These are phyloP conservation scores for Tranzscheliella williamsii DNA, from an alignment of 1,284 basidiomycete species.

Conservation along the genomic window DNA sequence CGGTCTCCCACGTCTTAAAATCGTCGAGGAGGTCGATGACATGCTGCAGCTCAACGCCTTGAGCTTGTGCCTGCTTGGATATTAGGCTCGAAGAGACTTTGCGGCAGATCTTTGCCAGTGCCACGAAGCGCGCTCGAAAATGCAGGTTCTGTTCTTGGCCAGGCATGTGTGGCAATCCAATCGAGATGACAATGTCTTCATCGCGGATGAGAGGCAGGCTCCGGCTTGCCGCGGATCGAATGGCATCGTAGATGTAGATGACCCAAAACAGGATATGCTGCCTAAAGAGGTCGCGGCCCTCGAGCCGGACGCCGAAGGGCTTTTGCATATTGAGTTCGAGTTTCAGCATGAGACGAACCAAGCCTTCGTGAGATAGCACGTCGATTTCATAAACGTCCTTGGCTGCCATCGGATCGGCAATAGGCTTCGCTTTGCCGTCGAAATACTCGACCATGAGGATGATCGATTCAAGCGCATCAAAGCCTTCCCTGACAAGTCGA, in stretches of 20 bases:
- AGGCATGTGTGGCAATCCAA: background rate
- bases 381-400: conserved; percentile 22
- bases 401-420: conserved; percentile 19
- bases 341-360: conserved; percentile 24
- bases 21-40: conserved; percentile 12
- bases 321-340: conserved; percentile 21
- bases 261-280: conserved; percentile 27
- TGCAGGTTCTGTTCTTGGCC: background rate
- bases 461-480: conserved; percentile 20
- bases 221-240: conserved; percentile 20
- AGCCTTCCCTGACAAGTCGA: conserved; percentile 15
- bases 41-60: conserved; percentile 10
- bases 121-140: conserved; percentile 17
- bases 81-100: conserved; percentile 5
- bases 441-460: conserved; percentile 18
- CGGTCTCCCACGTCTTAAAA: conserved; percentile 10
- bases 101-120: conserved; percentile 14
- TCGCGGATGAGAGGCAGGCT: conserved; percentile 10
- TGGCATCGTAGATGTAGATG: conserved; percentile 31
- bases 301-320: conserved; percentile 14
- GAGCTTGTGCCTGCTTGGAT: conserved; percentile 3
- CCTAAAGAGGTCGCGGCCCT: conserved; percentile 14
- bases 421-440: conserved; percentile 4
- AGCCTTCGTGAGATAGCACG: conserved; percentile 13
- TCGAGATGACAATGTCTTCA: conserved; percentile 8